Evolutionary conservation across 805 yeast species (phyloP), one percentile per base, ranked within the genome.

Genomic region (Wickerhamomyces bovis): DNA sequence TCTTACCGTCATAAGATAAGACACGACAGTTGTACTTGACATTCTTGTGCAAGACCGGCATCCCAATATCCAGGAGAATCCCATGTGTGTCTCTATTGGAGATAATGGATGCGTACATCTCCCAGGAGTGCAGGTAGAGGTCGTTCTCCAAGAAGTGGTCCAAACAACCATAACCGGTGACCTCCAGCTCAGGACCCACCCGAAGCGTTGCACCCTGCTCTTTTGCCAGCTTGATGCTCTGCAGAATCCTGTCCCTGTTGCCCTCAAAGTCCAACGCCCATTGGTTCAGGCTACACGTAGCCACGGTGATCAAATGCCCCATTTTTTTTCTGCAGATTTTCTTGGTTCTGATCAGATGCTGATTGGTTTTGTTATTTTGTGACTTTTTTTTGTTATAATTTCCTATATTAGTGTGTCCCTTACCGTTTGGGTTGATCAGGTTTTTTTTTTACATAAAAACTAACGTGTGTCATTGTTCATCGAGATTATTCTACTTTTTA

Each of bases 221-320:
- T 60, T 90, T 94, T 45, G 99, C 96, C 44, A 77, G 72, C 20
- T 61, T 63, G 58, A 94, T 92, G 46, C 95, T 84, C 59, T 84
- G 83, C 21, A 94, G 58, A 52, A 94, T 92, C 47, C 99, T 74
- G 61, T 90, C 96, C 45, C 97, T 75, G 66, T 94, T 94, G 6
- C 99, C 99, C 65, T 92, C 98, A 65, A 89, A 94, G 64, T 94
- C 99, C 45, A 94, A 73, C 0, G 99, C 97, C 99, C 99, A 94
- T 76, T 94, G 99, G 69, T 94, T 94, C 53, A 94, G 74, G 58
- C 90, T 89, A 67, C 98, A 92, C 1, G 98, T 90, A 1, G 98
- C 90, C 33, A 92, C 71, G 0, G 97, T 92, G 42, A 90, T 81
- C 47, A 85, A 75, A 45, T 88, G 94, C 1, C 95, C 90, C 97